Evolutionary conservation across 2,329 filamentous ascomycete genomes (phyloP).

Genomic region (Colletotrichum tropicicola): DNA sequence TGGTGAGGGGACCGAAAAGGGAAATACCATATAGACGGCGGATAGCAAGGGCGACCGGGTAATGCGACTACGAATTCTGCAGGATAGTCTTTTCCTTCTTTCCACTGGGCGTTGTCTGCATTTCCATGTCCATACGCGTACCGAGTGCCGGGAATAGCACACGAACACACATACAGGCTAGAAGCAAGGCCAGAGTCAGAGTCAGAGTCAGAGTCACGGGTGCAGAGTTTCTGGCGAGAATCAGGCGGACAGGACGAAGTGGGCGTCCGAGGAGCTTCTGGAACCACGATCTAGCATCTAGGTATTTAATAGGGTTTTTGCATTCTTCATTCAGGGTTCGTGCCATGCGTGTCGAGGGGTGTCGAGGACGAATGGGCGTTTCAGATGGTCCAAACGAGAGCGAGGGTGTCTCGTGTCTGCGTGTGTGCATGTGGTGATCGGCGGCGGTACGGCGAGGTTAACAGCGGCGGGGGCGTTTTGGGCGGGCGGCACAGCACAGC

Average conservation of each 20-base stretch:
- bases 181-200: not conserved
- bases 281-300: slow-evolving; percentile 10
- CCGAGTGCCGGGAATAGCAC: no score
- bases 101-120: not conserved
- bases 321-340: slow-evolving; percentile 1
- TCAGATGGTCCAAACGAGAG: slow-evolving; percentile 15
- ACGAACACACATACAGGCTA: no score
- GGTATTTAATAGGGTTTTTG: slow-evolving; percentile 21
- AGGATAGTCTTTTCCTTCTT: not conserved
- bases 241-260: not conserved
- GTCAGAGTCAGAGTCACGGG: not conserved
- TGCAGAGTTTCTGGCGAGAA: not conserved
- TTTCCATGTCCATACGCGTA: not conserved
- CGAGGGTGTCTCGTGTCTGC: not conserved
- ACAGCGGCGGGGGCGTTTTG: not conserved
- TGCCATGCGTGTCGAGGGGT: slow-evolving; percentile 15
- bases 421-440: slow-evolving; percentile 6
- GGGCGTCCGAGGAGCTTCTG: not conserved
- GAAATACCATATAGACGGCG: slow-evolving; percentile 29
- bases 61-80: slow-evolving; percentile 27
- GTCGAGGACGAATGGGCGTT: slow-evolving; percentile 11
- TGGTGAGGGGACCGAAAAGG: slow-evolving; percentile 55
- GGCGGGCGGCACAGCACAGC: no score
- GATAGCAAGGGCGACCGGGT: slow-evolving; percentile 26
- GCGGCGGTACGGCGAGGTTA: slow-evolving; percentile 2